These are phyloP conservation scores for Salix purpurea DNA, from an alignment of 345 rosid genomes.

Conservation along the genomic window DNA sequence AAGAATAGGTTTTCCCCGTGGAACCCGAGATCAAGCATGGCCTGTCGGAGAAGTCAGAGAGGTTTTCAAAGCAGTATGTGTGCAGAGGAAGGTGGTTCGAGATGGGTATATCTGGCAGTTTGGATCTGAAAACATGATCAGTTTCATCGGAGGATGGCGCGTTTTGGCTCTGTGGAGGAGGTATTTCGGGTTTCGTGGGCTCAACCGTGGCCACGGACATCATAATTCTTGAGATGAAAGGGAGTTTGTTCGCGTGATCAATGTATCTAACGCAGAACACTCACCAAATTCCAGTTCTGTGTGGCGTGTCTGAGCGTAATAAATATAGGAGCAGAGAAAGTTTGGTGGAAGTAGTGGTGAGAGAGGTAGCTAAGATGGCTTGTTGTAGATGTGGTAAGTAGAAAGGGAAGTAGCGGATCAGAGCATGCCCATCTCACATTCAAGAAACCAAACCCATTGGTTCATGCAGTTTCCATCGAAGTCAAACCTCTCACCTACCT, in stretches of 20 bases:
- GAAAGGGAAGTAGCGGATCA: too few relatives aligned
- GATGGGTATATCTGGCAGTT: slow-evolving; percentile 68
- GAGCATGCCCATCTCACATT: too few relatives aligned
- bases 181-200: slow-evolving; percentile 16
- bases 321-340: too few relatives aligned
- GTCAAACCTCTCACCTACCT: too few relatives aligned
- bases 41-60: slow-evolving; percentile 32
- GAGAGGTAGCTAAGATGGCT: too few relatives aligned
- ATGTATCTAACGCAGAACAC: too few relatives aligned
- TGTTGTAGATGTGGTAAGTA: too few relatives aligned
- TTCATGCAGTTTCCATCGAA: too few relatives aligned
- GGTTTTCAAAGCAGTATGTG: slow-evolving; percentile 58
- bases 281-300: too few relatives aligned
- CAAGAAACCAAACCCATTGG: too few relatives aligned
- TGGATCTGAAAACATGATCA: slow-evolving; percentile 59
- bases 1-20: slow-evolving; percentile 41
- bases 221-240: slow-evolving; percentile 4
- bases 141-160: slow-evolving; percentile 10
- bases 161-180: slow-evolving; percentile 11
- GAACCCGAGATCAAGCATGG: slow-evolving; percentile 69
- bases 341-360: too few relatives aligned
- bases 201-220: slow-evolving; percentile 21
- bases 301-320: too few relatives aligned
- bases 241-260: background rate
- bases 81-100: slow-evolving; percentile 76